Conservation (phyloP, 345 rosid genomes). For the Aurinia saxatilis region DNA sequence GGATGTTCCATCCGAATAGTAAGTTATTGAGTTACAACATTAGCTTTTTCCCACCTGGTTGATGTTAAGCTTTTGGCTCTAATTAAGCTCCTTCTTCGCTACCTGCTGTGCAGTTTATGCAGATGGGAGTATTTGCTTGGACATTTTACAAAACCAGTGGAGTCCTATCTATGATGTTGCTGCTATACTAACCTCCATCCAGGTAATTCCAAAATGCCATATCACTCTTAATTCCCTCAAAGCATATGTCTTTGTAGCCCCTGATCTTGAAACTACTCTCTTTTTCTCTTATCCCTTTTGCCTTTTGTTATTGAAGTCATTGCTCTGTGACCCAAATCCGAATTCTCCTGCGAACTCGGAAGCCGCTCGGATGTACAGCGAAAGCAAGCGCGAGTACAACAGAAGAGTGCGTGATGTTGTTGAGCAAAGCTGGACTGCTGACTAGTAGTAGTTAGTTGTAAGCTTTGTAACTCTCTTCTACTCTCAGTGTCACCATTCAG, state of each 20-base stretch:
- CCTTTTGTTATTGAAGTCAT: constrained; percentile 35
- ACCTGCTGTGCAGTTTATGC: constrained; percentile 63
- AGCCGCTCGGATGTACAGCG: constrained; percentile 78
- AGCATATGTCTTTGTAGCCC: not conserved
- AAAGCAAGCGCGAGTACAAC: constrained; percentile 72
- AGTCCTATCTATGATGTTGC: constrained; percentile 98
- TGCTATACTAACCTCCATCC: constrained; percentile 93
- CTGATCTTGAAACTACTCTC: not conserved
- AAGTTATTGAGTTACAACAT: constrained; percentile 18
- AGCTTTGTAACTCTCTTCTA: constrained; percentile 21
- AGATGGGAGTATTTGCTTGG: constrained; percentile 95
- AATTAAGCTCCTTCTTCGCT: not conserved
- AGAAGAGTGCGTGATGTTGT: constrained; percentile 65
- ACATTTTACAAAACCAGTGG: constrained; percentile 95
- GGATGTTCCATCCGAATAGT: constrained; percentile 70
- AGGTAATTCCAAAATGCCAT: constrained; percentile 35
- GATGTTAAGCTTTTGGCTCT: not conserved
- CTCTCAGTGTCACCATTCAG: constrained; percentile 8
- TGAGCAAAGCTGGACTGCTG: constrained; percentile 80
- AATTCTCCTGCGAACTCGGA: constrained; percentile 87
- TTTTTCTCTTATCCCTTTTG: not conserved
- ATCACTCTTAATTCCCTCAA: not conserved
- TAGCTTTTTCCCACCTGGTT: not conserved
- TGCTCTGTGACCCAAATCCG: constrained; percentile 82
- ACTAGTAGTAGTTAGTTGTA: constrained; percentile 29